Evolutionary conservation across 345 rosid genomes (phyloP).

Genomic region (Nephelium lappaceum): DNA sequence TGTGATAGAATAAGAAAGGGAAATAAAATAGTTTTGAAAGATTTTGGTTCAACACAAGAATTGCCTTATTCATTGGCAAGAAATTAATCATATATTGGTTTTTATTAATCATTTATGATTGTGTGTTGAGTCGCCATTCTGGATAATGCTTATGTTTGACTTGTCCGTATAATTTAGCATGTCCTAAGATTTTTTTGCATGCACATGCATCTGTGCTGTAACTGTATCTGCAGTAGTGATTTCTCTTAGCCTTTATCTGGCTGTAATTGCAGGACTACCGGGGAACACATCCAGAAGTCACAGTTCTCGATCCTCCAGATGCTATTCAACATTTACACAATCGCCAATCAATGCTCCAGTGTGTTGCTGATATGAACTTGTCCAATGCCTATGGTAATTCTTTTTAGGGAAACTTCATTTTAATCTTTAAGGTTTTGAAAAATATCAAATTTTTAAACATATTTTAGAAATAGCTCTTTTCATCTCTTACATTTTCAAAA

Average conservation of each 20-base stretch:
- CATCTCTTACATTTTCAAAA: too few species aligned
- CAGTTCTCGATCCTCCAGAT: conserved; percentile 87
- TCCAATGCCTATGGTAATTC: conserved; percentile 52
- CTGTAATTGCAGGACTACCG: conserved; percentile 57
- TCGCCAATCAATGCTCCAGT: conserved; percentile 83
- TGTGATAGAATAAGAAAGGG: background rate
- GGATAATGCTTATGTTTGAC: background rate
- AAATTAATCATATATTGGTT: background rate
- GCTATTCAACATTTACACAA: conserved; percentile 73
- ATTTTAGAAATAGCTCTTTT: too few species aligned
- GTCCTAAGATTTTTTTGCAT: background rate
- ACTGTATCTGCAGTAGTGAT: background rate
- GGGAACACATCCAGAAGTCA: conserved; percentile 71
- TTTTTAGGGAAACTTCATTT: too few species aligned
- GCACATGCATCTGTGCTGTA: background rate
- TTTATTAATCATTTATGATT: background rate
- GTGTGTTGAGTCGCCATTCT: background rate
- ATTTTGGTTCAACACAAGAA: background rate
- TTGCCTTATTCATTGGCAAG: background rate
- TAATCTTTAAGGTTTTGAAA: too few species aligned
- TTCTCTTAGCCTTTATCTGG: background rate
- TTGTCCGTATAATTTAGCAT: background rate
- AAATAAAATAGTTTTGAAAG: background rate
- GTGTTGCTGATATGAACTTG: conserved; percentile 80
- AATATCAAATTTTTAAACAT: too few species aligned